A percentile compares a stretch with the other conserved stretches of the same genome.
These are phyloP conservation scores for Bidens hawaiensis DNA, from an alignment of 140 eudicot genomes.

Conservation along the genomic window DNA sequence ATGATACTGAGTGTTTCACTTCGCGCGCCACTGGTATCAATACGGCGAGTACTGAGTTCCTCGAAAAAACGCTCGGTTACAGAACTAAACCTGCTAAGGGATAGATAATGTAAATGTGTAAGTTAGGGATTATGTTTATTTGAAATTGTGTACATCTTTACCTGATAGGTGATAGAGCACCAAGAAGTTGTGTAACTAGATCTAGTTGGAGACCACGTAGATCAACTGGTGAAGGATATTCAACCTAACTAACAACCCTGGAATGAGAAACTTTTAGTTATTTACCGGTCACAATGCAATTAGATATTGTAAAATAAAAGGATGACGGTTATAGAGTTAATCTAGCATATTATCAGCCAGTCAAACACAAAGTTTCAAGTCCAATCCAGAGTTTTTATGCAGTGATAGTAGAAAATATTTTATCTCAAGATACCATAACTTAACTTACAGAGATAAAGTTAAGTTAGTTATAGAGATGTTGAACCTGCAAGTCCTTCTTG, in stretches of 20 bases:
- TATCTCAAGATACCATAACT: background rate
- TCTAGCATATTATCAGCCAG: conserved; percentile 74
- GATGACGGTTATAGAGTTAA: conserved; percentile 12
- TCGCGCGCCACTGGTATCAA: conserved; percentile 91
- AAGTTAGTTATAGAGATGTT: conserved; percentile 9
- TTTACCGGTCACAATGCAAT: conserved; percentile 9
- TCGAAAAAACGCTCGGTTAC: conserved; percentile 97
- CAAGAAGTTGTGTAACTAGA: conserved; percentile 96
- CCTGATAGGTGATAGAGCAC: conserved; percentile 96
- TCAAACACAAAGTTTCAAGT: conserved; percentile 97
- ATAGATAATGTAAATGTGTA: background rate
- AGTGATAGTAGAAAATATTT: conserved; percentile 13
- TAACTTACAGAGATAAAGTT: conserved; percentile 10
- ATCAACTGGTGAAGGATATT: conserved; percentile 94
- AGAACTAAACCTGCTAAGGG: conserved; percentile 71
- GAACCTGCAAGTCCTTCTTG: conserved; percentile 99
- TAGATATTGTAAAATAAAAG: background rate
- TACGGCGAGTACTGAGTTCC: conserved; percentile 95
- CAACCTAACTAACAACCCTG: conserved; percentile 99
- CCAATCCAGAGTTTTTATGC: conserved; percentile 98
- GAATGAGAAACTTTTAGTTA: conserved; percentile 13
- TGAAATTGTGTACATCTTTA: conserved; percentile 12
- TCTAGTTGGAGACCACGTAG: conserved; percentile 92
- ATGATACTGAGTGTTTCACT: conserved; percentile 96
- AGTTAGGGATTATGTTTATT: background rate